Conservation (phyloP, 805 yeast genomes). For the Priceomyces castillae region DNA sequence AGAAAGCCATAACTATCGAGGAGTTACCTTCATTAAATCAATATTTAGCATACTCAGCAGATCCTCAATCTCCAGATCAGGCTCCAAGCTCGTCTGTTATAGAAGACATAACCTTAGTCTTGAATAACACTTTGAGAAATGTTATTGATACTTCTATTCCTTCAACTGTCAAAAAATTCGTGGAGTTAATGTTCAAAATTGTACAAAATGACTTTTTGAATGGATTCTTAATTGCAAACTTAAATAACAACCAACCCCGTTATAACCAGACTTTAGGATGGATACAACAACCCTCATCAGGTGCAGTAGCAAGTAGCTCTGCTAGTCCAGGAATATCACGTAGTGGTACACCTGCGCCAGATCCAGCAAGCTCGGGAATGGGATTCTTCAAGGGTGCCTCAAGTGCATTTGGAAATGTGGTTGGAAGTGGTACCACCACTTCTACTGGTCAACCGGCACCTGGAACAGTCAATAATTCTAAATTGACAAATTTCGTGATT, state of each 20-base stretch:
- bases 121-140: conserved; percentile 65
- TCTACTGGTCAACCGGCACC: conserved; percentile 17
- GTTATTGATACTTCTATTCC: conserved; percentile 71
- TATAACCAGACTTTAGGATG: conserved; percentile 33
- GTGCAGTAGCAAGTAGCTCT: conserved; percentile 10
- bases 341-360: conserved; percentile 34
- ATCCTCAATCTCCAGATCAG: conserved; percentile 44
- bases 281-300: conserved; percentile 8
- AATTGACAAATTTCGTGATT: conserved; percentile 59
- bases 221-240: conserved; percentile 38
- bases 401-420: conserved; percentile 44
- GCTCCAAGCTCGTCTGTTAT: conserved; percentile 78
- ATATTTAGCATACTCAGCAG: conserved; percentile 18
- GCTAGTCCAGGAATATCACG: conserved; percentile 24
- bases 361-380: conserved; percentile 21
- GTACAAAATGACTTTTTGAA: conserved; percentile 63
- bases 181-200: conserved; percentile 55
- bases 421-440: conserved; percentile 23
- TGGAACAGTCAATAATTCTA: conserved; percentile 37
- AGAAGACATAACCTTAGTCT: conserved; percentile 76
- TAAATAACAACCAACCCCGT: conserved; percentile 40
- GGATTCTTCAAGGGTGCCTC: conserved; percentile 45
- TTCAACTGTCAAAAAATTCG: conserved; percentile 50
- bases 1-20: conserved; percentile 77
- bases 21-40: conserved; percentile 58